Evolutionary conservation across 306 rosid species (phyloP), one percentile per base, ranked within the genome.

Genomic region (Quercus ilex): DNA sequence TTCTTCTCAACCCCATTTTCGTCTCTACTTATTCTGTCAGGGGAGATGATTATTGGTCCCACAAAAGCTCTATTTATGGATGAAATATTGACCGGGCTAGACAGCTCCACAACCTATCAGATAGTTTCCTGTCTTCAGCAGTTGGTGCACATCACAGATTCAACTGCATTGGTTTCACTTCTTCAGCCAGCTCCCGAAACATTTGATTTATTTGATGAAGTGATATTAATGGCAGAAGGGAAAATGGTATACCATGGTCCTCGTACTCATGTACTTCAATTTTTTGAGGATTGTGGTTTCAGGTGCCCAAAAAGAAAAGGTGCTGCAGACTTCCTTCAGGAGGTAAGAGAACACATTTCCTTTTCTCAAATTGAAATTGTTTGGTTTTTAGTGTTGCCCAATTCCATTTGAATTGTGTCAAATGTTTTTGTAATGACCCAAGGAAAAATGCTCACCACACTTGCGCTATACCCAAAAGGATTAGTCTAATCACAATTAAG

Each of bases 111-210:
- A 51, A 89, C 94, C 74, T 92, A 79, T 78, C 95, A 92, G 85
- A 86, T 92, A 38, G 86, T 92, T 59, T 81, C 92, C 65, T 92
- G 93, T 73, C 90, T 92, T 75, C 92, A 85, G 84, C 95, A 89
- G 74, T 78, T 90, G 83, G 92, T 78, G 80, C 97, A 92, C 78
- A 79, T 92, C 77, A 76, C 87, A 21, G 93, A 89, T 76, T 85
- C 89, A 75, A 90, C 97, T 33, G 89, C 93, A 13, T 81, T 92
- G 78, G 86, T 92, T 75, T 92, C 95, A 23, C 97, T 92, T 74
- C 97, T 90, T 81, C 93, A 92, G 82, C 97, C 93, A 71, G 93
- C 94, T 71, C 97, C 95, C 0, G 97, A 90, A 86, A 90, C 94
- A 63, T 92, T 81, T 62, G 88, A 92, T 77, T 80, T 92, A 73